Percentiles rank a stretch among this genome's conserved stretches.
These are phyloP conservation scores for Ganoderma multipileum DNA, from an alignment of 1,284 basidiomycete species.

Conservation along the genomic window DNA sequence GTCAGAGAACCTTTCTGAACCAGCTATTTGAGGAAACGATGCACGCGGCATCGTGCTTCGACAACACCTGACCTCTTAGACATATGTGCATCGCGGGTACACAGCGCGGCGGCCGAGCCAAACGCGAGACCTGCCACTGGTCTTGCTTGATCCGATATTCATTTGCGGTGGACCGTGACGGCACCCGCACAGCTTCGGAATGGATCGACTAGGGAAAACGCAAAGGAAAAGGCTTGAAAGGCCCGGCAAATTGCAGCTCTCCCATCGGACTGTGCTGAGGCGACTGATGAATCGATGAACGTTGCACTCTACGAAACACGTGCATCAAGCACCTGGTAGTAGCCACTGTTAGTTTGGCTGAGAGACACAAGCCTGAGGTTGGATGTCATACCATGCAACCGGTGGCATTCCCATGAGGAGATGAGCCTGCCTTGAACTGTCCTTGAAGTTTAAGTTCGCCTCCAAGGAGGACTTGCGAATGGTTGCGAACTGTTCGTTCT, in stretches of 20 bases:
- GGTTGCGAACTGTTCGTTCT: neutral
- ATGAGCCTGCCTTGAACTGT: no score
- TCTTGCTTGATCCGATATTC: neutral
- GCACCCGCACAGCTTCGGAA: neutral
- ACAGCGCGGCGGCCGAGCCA: neutral
- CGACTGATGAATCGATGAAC: conserved; percentile 23
- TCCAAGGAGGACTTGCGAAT: neutral
- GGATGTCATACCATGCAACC: neutral
- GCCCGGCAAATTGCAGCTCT: neutral
- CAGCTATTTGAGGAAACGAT: conserved; percentile 28
- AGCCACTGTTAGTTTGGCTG: conserved; percentile 1
- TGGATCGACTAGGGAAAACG: conserved; percentile 18
- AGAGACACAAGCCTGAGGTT: neutral
- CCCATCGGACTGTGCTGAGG: neutral
- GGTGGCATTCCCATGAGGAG: neutral
- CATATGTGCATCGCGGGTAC: neutral
- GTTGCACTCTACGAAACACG: conserved; percentile 15
- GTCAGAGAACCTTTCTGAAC: conserved; percentile 15
- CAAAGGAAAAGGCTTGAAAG: neutral
- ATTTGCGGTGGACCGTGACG: neutral
- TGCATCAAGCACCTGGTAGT: conserved; percentile 5
- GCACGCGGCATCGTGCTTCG: conserved; percentile 21
- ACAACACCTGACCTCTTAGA: conserved; percentile 23
- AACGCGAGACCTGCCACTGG: neutral
- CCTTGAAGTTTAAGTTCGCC: neutral